Base-by-base conservation (phyloP, 495 filamentous ascomycete genomes). In the Immersiella caudata region DNA sequence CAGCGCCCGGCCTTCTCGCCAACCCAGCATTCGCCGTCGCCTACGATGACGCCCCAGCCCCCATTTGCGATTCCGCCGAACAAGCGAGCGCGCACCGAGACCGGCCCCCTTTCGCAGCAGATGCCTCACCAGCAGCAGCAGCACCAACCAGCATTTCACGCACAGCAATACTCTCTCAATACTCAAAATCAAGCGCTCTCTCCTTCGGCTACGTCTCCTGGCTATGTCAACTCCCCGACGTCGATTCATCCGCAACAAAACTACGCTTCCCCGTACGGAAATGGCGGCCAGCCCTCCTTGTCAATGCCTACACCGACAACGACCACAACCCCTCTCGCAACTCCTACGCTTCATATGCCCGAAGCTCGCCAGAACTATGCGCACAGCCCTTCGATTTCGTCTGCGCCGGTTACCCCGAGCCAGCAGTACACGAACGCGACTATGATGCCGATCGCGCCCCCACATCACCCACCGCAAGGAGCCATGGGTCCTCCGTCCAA, bases 401-500 rank as follows among this genome's bases (percentile, higher is more conserved):
- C 59, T 6, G 50, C 65, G 14, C 29, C 67, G 18, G 12, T 71
- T 68, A 65, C 71, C 6, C 64, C 76, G 66, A 51, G 62, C 16
- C 73, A 73, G 54, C 73, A 74, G 64, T 82, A 81, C 58, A 80
- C 79, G 7, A 79, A 68, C 12, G 80, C 80, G 18, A 77, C 73
- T 18, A 79, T 82, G 72, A 73, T 77, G 6, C 72, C 75, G 4
- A 71, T 71, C 2, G 76, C 51, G 11, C 71, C 68, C n/a, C 60
- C 74, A 6, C 66, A 68, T n/a, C 62, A 27, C 27, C 60, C 33
- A 8, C 26, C 49, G 21, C 56, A 40, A 11, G 80, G 81, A 55
- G 81, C 84, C 20, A 96, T 96, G 93, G 91, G 91, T 0, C 93
- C 93, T 20, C 93, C 93, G 0, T 88, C 87, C 36, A 90, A 88